phyloP scores from a whole-genome alignment of 306 rosid genomes.

The Cucumis melo region DNA sequence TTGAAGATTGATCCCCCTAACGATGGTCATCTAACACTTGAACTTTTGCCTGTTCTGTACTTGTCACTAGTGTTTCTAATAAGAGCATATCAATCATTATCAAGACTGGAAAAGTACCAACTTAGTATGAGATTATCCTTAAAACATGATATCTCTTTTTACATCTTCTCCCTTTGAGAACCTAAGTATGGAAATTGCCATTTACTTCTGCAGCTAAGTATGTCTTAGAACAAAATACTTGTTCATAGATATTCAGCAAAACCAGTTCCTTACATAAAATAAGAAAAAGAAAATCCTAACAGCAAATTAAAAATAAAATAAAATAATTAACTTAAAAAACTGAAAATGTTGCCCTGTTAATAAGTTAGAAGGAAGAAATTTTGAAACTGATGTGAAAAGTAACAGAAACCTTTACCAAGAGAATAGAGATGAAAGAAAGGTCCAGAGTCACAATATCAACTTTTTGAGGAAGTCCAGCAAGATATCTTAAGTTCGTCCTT shows the following conservation, averaged over 20 bases:
- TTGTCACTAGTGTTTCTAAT: background rate
- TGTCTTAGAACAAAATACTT: background rate
- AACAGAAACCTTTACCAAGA: slow-evolving; percentile 44
- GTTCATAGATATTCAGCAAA: background rate
- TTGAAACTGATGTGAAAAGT: background rate
- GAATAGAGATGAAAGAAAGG: slow-evolving; percentile 92
- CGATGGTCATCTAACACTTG: background rate
- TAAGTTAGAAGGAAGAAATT: background rate
- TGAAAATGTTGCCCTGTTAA: background rate
- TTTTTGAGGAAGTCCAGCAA: slow-evolving; percentile 66
- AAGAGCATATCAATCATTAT: background rate
- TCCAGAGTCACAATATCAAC: slow-evolving; percentile 91
- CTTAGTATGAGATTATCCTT: background rate
- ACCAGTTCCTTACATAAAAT: background rate
- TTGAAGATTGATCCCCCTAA: background rate
- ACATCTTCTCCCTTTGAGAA: background rate
- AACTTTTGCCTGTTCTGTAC: background rate
- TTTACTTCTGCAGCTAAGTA: background rate
- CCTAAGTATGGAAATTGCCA: background rate
- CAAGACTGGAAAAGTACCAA: background rate
- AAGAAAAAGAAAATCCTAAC: background rate
- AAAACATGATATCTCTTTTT: background rate
- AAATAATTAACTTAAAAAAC: no score
- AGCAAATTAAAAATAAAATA: no score
- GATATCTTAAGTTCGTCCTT: slow-evolving; percentile 77